Percentiles rank a stretch among this genome's conserved stretches.
Evolutionary conservation across 2,329 filamentous ascomycete species (phyloP).

Genomic region (Cadophora malorum): DNA sequence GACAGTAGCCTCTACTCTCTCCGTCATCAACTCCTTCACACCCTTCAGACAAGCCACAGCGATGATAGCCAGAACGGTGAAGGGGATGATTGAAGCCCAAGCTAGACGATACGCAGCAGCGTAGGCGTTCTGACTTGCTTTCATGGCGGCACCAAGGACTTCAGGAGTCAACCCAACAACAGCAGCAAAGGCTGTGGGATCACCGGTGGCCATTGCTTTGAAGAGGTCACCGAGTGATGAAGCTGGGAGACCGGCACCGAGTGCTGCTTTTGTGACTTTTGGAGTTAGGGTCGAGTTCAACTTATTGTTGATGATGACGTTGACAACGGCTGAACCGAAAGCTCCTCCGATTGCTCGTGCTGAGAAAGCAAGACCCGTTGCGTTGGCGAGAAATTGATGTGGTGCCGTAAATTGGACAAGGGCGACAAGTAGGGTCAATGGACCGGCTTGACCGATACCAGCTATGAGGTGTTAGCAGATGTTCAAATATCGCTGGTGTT

Average conservation of each 20-base stretch:
- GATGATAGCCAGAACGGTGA: conserved; percentile 56
- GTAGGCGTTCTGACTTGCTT: conserved; percentile 54
- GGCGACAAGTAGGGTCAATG: conserved; percentile 56
- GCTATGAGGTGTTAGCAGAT: neutral
- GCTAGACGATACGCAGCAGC: conserved; percentile 56
- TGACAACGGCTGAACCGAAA: conserved; percentile 58
- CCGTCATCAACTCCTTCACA: conserved; percentile 59
- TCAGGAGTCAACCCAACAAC: conserved; percentile 43
- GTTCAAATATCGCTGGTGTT: conserved; percentile 15
- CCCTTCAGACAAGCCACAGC: conserved; percentile 53
- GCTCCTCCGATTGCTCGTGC: conserved; percentile 61
- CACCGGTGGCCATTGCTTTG: conserved; percentile 48
- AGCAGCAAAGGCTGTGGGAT: conserved; percentile 22
- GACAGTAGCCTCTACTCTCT: conserved; percentile 59
- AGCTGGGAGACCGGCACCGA: conserved; percentile 51
- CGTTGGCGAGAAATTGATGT: conserved; percentile 58
- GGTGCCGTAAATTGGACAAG: conserved; percentile 60
- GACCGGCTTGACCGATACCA: conserved; percentile 57
- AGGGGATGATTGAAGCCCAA: conserved; percentile 58
- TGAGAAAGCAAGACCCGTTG: conserved; percentile 60
- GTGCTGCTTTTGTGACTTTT: conserved; percentile 50
- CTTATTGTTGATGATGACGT: conserved; percentile 59
- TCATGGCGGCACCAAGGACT: conserved; percentile 48
- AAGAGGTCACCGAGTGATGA: conserved; percentile 49
- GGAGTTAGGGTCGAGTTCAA: conserved; percentile 49